These are phyloP conservation scores for Arthrinium puccinioides DNA, from an alignment of 2,329 filamentous ascomycete genomes.

Conservation along the genomic window DNA sequence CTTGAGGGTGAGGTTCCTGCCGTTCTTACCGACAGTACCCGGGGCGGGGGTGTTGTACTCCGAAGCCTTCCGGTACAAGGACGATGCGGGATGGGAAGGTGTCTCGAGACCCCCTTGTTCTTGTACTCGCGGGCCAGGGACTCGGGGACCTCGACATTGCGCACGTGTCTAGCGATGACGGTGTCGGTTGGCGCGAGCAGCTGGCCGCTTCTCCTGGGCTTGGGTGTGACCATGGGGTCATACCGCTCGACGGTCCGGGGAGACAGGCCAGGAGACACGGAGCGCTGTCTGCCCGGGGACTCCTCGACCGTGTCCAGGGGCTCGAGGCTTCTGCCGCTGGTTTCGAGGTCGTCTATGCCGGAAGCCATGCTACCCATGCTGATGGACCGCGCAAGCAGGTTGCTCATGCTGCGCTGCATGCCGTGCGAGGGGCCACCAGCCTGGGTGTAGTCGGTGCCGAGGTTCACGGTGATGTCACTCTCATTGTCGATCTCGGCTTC, in stretches of 20 bases:
- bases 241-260: too few species aligned
- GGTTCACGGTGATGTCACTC: constrained; percentile 66
- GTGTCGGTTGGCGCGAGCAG: constrained; percentile 73
- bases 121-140: constrained; percentile 82
- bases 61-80: constrained; percentile 33
- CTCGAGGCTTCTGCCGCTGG: constrained; percentile 29
- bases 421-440: constrained; percentile 62
- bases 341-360: constrained; percentile 53
- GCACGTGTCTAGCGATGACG: constrained; percentile 78
- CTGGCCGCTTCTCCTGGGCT: constrained; percentile 45
- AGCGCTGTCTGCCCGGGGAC: constrained; percentile 21
- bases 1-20: constrained; percentile 78
- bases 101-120: constrained; percentile 60
- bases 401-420: constrained; percentile 41
- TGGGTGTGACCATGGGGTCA: constrained; percentile 62
- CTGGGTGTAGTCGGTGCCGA: constrained; percentile 71
- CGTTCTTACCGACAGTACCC: constrained; percentile 46
- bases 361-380: constrained; percentile 89
- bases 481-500: constrained; percentile 64
- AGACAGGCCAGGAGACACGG: too few species aligned
- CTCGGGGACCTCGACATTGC: constrained; percentile 85
- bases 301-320: constrained; percentile 41
- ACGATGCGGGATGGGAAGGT: constrained; percentile 24
- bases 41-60: constrained; percentile 46
- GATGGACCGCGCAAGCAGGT: constrained; percentile 63